phyloP scores from a whole-genome alignment of 495 filamentous ascomycete genomes.

The Arthonia radiata region DNA sequence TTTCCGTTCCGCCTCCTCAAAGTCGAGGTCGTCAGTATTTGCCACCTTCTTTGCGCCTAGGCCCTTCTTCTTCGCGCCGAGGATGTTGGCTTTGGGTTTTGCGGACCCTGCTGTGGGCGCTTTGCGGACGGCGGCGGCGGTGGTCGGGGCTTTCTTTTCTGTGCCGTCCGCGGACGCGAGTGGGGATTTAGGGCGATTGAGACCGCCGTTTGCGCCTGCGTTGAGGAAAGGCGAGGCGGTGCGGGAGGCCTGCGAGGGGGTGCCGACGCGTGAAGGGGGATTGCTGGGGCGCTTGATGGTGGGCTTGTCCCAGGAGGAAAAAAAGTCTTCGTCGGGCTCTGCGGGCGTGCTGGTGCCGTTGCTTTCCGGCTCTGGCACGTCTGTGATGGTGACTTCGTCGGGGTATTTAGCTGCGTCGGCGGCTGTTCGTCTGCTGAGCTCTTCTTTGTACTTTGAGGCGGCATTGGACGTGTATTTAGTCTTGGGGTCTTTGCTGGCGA shows the following conservation, averaged over 20 bases:
- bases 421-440: constrained; percentile 59
- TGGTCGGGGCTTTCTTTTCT: constrained; percentile 20
- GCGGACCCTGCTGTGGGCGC: constrained; percentile 24
- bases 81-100: constrained; percentile 55
- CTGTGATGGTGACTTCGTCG: constrained; percentile 62
- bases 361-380: constrained; percentile 32
- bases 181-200: constrained; percentile 54
- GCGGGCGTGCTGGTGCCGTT: constrained; percentile 47
- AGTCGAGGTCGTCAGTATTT: constrained; percentile 58
- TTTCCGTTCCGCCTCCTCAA: constrained; percentile 89
- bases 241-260: constrained; percentile 60
- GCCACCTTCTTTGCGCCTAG: constrained; percentile 78
- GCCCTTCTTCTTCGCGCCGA: constrained; percentile 79
- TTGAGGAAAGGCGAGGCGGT: constrained; percentile 77
- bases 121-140: constrained; percentile 19
- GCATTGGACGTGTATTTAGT: constrained; percentile 83
- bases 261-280: constrained; percentile 73
- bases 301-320: constrained; percentile 96
- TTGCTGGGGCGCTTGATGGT: constrained; percentile 91
- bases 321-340: constrained; percentile 81
- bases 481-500: constrained; percentile 87
- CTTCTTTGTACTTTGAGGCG: constrained; percentile 90
- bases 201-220: constrained; percentile 37
- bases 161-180: constrained; percentile 26
- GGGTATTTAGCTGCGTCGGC: constrained; percentile 69